Base-by-base conservation (phyloP, 225 moss, liverwort and hornwort species). In the Marchantia polymorpha region DNA sequence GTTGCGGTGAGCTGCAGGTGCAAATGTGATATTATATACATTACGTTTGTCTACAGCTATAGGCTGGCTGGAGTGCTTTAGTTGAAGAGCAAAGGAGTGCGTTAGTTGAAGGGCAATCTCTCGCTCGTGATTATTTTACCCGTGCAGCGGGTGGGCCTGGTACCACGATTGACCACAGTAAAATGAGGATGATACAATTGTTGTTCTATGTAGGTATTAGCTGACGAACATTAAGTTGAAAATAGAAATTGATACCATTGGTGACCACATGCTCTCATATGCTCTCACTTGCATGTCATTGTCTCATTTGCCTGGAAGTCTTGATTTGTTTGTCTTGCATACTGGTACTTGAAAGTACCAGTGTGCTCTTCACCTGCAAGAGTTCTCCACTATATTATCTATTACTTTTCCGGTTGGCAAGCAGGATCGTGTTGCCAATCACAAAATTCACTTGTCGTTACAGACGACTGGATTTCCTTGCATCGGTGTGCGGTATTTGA, bases 91-190 rank as follows among this genome's bases (percentile, higher is more conserved):
- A 64, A 23, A 72, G 58, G 52, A 73, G 72, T 77, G 54, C 64
- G 76, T 60, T 79, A 76, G 65, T 22, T 23, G 65, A 48, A 69
- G 69, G 72, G 59, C 74, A 77, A 47, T 75, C 51, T 69, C 26
- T 72, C 71, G 82, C 63, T 56, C 79, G 54, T 82, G 79, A 79
- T 79, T 76, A 79, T 65, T 79, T 82, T 85, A n/a, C 69, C 78
- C 78, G 80, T 73, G 49, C 29, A 50, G 52, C 71, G 26, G 75
- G 81, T 63, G 75, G 27, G 61, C 75, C 70, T 56, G 70, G 69
- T 76, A 72, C n/a, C 54, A 76, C 76, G 66, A 75, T 74, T 56
- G 72, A 72, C 74, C 75, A 75, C 75, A 59, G 75, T 52, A 78
- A 71, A 39, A 73, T 75, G 82, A 77, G 64, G 79, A 82, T 67